These are phyloP conservation scores for Hypoxylon fuscum DNA, from an alignment of 495 filamentous ascomycete genomes.

Conservation along the genomic window DNA sequence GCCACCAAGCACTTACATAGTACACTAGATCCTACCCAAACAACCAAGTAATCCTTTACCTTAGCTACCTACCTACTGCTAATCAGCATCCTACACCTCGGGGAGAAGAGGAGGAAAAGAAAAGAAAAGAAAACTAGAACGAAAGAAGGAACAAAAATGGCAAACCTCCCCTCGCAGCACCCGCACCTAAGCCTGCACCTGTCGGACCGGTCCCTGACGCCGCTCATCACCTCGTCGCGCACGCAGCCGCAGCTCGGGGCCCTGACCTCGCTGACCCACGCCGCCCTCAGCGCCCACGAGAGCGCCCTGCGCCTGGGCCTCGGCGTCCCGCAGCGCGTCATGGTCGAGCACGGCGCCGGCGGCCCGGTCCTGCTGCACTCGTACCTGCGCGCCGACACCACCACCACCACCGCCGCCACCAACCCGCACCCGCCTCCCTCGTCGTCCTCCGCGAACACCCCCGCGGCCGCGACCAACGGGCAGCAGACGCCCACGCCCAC, in stretches of 20 bases:
- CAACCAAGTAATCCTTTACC: too few relatives aligned
- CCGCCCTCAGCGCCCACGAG: conserved; percentile 51
- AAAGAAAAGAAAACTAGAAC: conserved; percentile 6
- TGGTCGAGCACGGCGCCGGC: conserved; percentile 48
- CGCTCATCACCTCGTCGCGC: conserved; percentile 53
- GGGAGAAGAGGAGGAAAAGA: too few relatives aligned
- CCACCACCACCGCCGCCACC: background rate
- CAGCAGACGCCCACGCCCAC: too few relatives aligned
- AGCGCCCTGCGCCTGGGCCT: conserved; percentile 48
- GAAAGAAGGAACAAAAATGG: too few relatives aligned
- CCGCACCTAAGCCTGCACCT: conserved; percentile 52
- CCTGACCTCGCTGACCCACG: conserved; percentile 49
- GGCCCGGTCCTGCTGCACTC: conserved; percentile 51
- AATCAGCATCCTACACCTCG: too few relatives aligned
- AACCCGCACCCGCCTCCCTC: background rate
- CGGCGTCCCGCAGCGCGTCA: conserved; percentile 50
- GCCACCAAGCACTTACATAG: too few relatives aligned
- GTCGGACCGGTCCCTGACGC: conserved; percentile 51
- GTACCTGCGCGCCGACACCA: conserved; percentile 39
- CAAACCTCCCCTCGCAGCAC: conserved; percentile 48
- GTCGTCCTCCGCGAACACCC: background rate
- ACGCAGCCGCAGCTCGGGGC: conserved; percentile 37
- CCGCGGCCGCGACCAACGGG: conserved; percentile 1
- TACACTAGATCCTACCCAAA: too few relatives aligned
- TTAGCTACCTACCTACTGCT: too few relatives aligned